Evolutionary conservation across 108 stramenopile genomes (phyloP).

Genomic region (Nitzschia palea): DNA sequence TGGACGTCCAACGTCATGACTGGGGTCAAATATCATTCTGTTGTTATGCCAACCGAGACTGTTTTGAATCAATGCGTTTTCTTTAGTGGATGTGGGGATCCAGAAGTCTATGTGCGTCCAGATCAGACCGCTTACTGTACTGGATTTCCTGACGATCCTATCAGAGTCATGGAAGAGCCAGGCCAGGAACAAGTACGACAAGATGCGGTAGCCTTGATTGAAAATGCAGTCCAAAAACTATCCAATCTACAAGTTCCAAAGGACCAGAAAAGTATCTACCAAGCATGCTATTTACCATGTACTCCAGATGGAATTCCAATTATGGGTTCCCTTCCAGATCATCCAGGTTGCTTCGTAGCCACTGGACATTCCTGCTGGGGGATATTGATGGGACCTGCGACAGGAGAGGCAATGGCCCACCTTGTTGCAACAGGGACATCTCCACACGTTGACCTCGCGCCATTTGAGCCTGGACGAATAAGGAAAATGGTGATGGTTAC

Average conservation of each 20-base stretch:
- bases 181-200: constrained; percentile 50
- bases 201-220: constrained; percentile 28
- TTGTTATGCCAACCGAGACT: constrained; percentile 40
- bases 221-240: constrained; percentile 29
- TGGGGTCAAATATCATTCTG: constrained; percentile 57
- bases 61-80: constrained; percentile 55
- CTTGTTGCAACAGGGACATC: constrained; percentile 58
- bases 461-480: constrained; percentile 36
- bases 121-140: constrained; percentile 51
- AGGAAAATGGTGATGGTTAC: background rate
- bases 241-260: constrained; percentile 5
- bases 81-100: constrained; percentile 53
- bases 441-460: constrained; percentile 20
- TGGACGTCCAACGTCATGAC: constrained; percentile 51
- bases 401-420: constrained; percentile 78
- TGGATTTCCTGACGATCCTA: constrained; percentile 55
- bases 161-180: constrained; percentile 41
- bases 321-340: constrained; percentile 63
- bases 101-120: constrained; percentile 62
- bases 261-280: background rate
- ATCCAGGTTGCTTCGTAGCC: constrained; percentile 55
- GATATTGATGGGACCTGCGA: constrained; percentile 83
- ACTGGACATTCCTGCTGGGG: constrained; percentile 91
- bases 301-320: constrained; percentile 79
- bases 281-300: constrained; percentile 58